Evolutionary conservation across 2,329 filamentous ascomycete genomes (phyloP), one percentile per base, ranked within the genome.

Genomic region (Colletotrichum acutatum): DNA sequence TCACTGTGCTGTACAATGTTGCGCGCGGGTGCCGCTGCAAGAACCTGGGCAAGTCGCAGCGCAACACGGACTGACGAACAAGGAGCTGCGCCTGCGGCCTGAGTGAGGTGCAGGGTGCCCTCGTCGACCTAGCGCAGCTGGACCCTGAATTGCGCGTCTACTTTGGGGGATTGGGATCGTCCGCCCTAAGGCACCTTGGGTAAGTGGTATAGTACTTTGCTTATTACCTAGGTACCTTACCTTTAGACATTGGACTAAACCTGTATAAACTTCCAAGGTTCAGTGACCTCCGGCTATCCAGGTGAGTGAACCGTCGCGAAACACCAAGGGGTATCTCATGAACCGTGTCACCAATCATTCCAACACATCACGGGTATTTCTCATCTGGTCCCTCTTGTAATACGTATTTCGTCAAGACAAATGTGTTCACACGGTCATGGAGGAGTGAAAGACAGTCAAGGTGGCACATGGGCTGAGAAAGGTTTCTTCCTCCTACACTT

Each of bases 71-170:
- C 37, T 42, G 37, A 49, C 19, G 42, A 22, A 49, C 42, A 49
- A n/a, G 42, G 42, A 42, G 19, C 19, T 49, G 58, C 34, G 14
- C n/a, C 49, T 54, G 12, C 14, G n/a, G 11, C 22, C 32, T 34
- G 32, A 34, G 32, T 34, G 32, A 34, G 8, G n/a, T 52, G 60
- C 60, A 63, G 28, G 28, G 42, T 24, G 6, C 42, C 58, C 24
- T 46, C 37, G 58, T 37, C 24, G 16, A 61, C 22, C 58, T 19
- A 49, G 42, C 42, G 24, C 9, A 62, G 46, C 24, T 62, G 37
- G 59, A 62, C 59, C 59, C 59, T 62, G 59, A 28, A 49, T 49
- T 62, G 16, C 42, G 42, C 16, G 24, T 49, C 24, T 62, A 34
- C 37, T 49, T 63, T 16, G 46, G 28, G 28, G 46, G 46, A 63